Percentiles rank a stretch among this genome's conserved stretches.
phyloP scores from a whole-genome alignment of 176 grass and related monocot species.

The Melocanna baccifera region DNA sequence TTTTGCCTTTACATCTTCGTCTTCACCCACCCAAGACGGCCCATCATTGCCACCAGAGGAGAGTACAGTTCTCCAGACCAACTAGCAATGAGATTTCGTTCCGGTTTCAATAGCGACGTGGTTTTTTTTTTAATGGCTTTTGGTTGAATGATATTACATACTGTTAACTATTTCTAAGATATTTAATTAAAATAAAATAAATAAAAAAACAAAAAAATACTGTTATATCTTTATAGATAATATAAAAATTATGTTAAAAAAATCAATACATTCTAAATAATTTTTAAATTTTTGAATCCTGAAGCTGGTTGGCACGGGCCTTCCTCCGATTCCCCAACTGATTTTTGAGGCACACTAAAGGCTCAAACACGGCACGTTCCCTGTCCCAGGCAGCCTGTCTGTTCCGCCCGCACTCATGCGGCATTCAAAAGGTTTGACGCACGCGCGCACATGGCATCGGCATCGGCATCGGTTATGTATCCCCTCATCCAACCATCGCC shows the following conservation, averaged over 20 bases:
- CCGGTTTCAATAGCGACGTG: not conserved
- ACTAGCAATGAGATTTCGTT: not conserved
- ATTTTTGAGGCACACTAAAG: constrained; percentile 29
- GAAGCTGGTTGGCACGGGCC: too few relatives aligned
- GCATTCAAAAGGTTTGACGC: constrained; percentile 36
- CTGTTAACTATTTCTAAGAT: too few relatives aligned
- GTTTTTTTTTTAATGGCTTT: too few relatives aligned
- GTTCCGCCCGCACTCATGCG: constrained; percentile 41
- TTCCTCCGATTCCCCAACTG: not conserved
- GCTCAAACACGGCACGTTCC: not conserved
- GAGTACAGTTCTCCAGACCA: not conserved
- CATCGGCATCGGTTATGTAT: too few relatives aligned
- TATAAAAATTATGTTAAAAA: too few relatives aligned
- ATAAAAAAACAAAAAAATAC: too few relatives aligned
- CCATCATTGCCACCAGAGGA: constrained; percentile 26
- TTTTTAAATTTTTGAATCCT: too few relatives aligned
- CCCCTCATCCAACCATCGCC: too few relatives aligned
- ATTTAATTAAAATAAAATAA: too few relatives aligned
- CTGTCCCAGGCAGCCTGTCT: not conserved
- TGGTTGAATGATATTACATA: too few relatives aligned
- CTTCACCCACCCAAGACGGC: not conserved
- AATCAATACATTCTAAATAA: too few relatives aligned
- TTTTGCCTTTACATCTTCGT: not conserved
- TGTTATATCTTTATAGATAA: too few relatives aligned
- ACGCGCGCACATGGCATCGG: not conserved